phyloP scores from a whole-genome alignment of 129 eudicot species.

The Apium graveolens region DNA sequence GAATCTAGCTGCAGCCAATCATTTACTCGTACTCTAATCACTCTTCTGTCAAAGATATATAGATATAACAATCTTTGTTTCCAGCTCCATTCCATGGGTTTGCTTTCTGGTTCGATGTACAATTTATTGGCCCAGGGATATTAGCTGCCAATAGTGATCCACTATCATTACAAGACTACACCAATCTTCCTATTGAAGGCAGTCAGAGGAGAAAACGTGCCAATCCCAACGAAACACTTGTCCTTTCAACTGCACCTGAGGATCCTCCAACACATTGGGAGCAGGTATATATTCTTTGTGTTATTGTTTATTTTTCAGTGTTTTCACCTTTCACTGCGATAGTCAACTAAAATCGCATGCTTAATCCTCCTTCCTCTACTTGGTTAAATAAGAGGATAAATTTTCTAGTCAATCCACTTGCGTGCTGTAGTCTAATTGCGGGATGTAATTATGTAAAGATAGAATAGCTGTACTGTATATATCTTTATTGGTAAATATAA shows the following conservation, averaged over 20 bases:
- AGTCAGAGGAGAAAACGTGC: conserved; percentile 63
- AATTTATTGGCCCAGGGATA: conserved; percentile 45
- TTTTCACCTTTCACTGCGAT: not conserved
- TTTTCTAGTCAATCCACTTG: not conserved
- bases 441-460: not conserved
- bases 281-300: conserved; percentile 43
- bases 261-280: conserved; percentile 99
- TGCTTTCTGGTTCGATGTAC: conserved; percentile 98
- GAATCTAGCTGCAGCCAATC: not conserved
- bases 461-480: not conserved
- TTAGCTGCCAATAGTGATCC: conserved; percentile 23
- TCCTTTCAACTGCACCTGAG: conserved; percentile 97
- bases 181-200: conserved; percentile 21
- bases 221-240: conserved; percentile 69
- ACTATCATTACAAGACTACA: conserved; percentile 26
- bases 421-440: not conserved
- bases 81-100: conserved; percentile 97
- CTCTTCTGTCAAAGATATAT: not conserved
- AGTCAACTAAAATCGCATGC: not conserved
- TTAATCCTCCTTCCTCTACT: not conserved
- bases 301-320: not conserved
- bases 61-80: conserved; percentile 4
- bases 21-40: not conserved
- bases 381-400: not conserved
- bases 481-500: too few species aligned